A percentile compares a stretch with the other conserved stretches of the same genome.
Conservation (phyloP, 768 basidiomycete genomes). For the Candolleomyces eurysporus region DNA sequence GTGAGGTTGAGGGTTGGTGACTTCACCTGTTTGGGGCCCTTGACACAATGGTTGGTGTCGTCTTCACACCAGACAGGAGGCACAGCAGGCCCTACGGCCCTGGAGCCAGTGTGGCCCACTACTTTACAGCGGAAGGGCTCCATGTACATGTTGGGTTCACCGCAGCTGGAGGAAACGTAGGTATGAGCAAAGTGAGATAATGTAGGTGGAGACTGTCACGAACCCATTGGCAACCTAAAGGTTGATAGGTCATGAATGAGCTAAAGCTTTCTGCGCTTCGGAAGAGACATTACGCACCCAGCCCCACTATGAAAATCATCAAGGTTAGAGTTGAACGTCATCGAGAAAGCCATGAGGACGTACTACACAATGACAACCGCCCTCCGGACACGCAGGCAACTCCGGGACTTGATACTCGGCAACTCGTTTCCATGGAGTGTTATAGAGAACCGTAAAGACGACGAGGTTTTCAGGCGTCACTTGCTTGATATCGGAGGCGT, state of each 20-base stretch:
- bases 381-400: slow-evolving; percentile 41
- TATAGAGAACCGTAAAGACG: slow-evolving; percentile 39
- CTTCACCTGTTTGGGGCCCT: slow-evolving; percentile 38
- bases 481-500: slow-evolving; percentile 35
- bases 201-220: not conserved
- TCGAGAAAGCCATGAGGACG: slow-evolving; percentile 12
- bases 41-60: slow-evolving; percentile 28
- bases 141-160: slow-evolving; percentile 48
- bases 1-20: not conserved
- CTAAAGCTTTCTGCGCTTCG: not conserved
- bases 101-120: slow-evolving; percentile 21
- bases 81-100: slow-evolving; percentile 26
- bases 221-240: slow-evolving; percentile 21
- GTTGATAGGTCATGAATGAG: not conserved
- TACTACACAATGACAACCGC: slow-evolving; percentile 44
- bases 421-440: slow-evolving; percentile 42
- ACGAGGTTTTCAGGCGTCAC: slow-evolving; percentile 43
- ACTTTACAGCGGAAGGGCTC: slow-evolving; percentile 39
- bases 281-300: slow-evolving; percentile 29
- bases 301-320: slow-evolving; percentile 32
- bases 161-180: slow-evolving; percentile 25
- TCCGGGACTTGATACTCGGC: slow-evolving; percentile 41
- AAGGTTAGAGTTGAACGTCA: not conserved
- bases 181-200: slow-evolving; percentile 1
- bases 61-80: slow-evolving; percentile 44